These are phyloP conservation scores for Maudiozyma pseudohumilis DNA, from an alignment of 805 yeast species.

Conservation along the genomic window DNA sequence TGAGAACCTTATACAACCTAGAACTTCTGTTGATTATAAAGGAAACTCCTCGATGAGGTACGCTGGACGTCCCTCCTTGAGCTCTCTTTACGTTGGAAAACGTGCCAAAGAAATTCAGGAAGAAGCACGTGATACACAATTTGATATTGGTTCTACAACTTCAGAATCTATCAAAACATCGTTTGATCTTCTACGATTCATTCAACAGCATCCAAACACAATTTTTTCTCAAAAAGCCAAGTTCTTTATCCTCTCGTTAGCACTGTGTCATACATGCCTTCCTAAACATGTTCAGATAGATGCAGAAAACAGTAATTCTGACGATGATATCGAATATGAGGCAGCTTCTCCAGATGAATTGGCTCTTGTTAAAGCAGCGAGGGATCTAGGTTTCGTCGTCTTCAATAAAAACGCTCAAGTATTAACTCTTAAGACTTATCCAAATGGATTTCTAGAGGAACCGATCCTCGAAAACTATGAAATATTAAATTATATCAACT, in stretches of 20 bases:
- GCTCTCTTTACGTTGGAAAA: constrained; percentile 28
- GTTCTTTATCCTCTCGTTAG: constrained; percentile 71
- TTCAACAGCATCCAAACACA: constrained; percentile 64
- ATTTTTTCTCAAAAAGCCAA: constrained; percentile 61
- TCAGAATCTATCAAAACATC: constrained; percentile 39
- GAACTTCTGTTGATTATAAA: constrained; percentile 34
- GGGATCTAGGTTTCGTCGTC: constrained; percentile 89
- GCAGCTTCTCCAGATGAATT: constrained; percentile 95
- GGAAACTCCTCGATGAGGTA: constrained; percentile 34
- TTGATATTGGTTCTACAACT: constrained; percentile 14
- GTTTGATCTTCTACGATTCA: constrained; percentile 51
- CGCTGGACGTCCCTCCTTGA: constrained; percentile 51
- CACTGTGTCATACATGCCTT: constrained; percentile 82
- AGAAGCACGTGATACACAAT: constrained; percentile 1
- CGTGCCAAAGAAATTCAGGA: neutral
- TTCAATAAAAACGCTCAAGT: constrained; percentile 51
- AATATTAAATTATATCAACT: constrained; percentile 73
- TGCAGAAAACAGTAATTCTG: constrained; percentile 12
- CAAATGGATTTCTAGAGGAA: constrained; percentile 61
- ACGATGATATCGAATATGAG: constrained; percentile 62
- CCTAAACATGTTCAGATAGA: constrained; percentile 40
- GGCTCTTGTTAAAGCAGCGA: constrained; percentile 87
- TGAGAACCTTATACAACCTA: no score
- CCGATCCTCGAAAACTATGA: constrained; percentile 63
- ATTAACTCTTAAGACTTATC: constrained; percentile 67